These are phyloP conservation scores for Raffaelea arxii DNA, from an alignment of 2,329 filamentous ascomycete species.

Conservation along the genomic window DNA sequence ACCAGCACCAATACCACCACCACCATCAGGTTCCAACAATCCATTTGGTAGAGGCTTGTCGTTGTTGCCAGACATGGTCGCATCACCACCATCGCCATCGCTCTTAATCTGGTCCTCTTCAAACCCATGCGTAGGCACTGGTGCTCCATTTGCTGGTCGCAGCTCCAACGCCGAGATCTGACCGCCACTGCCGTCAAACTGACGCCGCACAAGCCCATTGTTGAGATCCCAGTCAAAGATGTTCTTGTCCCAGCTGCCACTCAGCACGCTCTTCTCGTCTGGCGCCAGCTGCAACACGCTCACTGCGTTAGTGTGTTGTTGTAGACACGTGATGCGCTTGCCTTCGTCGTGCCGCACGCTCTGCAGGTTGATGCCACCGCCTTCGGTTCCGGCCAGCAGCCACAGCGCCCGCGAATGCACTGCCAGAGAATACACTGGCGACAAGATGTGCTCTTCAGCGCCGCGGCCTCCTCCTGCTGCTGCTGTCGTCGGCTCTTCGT, in stretches of 20 bases:
- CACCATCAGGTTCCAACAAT: no score
- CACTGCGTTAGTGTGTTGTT: slow-evolving; percentile 82
- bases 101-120: slow-evolving; percentile 46
- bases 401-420: slow-evolving; percentile 84
- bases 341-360: slow-evolving; percentile 92
- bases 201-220: slow-evolving; percentile 64
- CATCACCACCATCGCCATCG: no score
- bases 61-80: slow-evolving; percentile 72
- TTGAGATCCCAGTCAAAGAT: slow-evolving; percentile 94
- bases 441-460: slow-evolving; percentile 56
- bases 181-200: slow-evolving; percentile 66
- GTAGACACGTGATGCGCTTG: slow-evolving; percentile 72
- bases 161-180: slow-evolving; percentile 87
- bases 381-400: slow-evolving; percentile 84
- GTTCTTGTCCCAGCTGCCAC: slow-evolving; percentile 93
- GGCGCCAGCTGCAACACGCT: slow-evolving; percentile 73
- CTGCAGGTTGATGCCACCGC: slow-evolving; percentile 85
- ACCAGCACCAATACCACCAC: no score
- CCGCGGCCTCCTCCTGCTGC: slow-evolving; percentile 28
- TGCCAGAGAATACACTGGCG: slow-evolving; percentile 88
- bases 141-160: slow-evolving; percentile 64
- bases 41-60: slow-evolving; percentile 48
- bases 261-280: slow-evolving; percentile 80
- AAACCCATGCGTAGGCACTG: slow-evolving; percentile 61
- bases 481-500: slow-evolving; percentile 60